Percentiles rank a stretch among this genome's conserved stretches.
Evolutionary conservation across 371 early-diverging fungal species (phyloP).

Genomic region (Chytridium lagenaria): DNA sequence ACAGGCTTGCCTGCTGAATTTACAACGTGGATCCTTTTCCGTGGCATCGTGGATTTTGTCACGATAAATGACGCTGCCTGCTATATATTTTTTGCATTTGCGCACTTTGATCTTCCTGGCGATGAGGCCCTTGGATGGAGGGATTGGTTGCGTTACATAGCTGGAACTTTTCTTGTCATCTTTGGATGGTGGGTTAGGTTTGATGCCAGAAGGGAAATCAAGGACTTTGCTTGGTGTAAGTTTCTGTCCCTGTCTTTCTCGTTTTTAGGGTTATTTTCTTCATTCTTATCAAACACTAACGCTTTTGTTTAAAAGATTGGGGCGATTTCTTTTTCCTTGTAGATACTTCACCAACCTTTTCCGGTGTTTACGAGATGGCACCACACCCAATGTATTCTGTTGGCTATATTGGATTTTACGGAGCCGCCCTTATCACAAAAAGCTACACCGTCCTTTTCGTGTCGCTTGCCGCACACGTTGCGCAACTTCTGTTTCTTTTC

Average conservation of each 20-base stretch:
- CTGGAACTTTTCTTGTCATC: constrained; percentile 76
- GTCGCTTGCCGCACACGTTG: constrained; percentile 85
- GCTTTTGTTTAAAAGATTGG: no score
- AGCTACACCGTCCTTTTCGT: constrained; percentile 89
- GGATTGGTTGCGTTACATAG: constrained; percentile 74
- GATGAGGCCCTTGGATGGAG: constrained; percentile 59
- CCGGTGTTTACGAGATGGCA: constrained; percentile 95
- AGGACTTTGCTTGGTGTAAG: constrained; percentile 97
- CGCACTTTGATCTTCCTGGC: constrained; percentile 53
- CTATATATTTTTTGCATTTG: constrained; percentile 82
- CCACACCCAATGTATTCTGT: constrained; percentile 99
- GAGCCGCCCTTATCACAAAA: constrained; percentile 72
- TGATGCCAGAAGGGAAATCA: constrained; percentile 95
- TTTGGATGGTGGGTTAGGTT: constrained; percentile 96
- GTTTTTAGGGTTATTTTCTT: no score
- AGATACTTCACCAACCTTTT: constrained; percentile 79
- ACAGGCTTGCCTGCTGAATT: constrained; percentile 86
- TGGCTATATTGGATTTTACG: constrained; percentile 96
- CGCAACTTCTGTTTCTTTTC: constrained; percentile 87
- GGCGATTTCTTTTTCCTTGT: constrained; percentile 97
- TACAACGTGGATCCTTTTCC: constrained; percentile 94
- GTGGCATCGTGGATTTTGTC: constrained; percentile 91
- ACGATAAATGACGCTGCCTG: constrained; percentile 89
- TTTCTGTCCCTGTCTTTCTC: no score
- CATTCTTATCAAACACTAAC: no score